Conservation (phyloP, 2,329 filamentous ascomycete genomes). For the Microcera coccophila region DNA sequence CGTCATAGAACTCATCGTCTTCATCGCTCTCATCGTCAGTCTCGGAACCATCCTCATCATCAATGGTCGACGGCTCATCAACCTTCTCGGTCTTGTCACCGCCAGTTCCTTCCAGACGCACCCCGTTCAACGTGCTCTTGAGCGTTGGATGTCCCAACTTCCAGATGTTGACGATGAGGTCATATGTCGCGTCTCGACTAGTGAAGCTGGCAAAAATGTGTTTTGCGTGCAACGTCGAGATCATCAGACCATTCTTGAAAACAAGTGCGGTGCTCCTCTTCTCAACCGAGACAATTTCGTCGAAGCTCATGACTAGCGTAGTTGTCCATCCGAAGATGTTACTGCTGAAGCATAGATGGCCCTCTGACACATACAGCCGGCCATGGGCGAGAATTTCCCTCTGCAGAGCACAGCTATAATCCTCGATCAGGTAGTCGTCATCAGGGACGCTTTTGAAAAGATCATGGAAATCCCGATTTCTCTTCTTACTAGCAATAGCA, state of each 20-base stretch:
- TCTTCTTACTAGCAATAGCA: conserved; percentile 90
- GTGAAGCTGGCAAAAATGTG: conserved; percentile 96
- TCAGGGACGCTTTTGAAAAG: conserved; percentile 96
- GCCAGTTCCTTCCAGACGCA: conserved; percentile 72
- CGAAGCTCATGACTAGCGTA: conserved; percentile 95
- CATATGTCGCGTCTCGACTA: conserved; percentile 91
- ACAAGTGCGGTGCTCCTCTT: conserved; percentile 93
- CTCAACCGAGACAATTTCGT: conserved; percentile 94
- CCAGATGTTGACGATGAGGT: conserved; percentile 97
- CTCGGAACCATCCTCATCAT: conserved; percentile 45
- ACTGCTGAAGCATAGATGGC: conserved; percentile 96
- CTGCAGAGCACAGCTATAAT: conserved; percentile 95
- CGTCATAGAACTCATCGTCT: conserved; percentile 57
- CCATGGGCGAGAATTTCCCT: conserved; percentile 93
- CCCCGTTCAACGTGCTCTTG: conserved; percentile 86
- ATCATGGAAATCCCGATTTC: conserved; percentile 91
- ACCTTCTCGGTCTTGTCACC: conserved; percentile 90
- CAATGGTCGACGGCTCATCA: conserved; percentile 44
- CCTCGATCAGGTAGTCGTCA: conserved; percentile 96
- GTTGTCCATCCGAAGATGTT: conserved; percentile 99
- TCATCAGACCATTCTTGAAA: conserved; percentile 96
- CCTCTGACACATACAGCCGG: conserved; percentile 91
- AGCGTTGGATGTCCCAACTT: conserved; percentile 91
- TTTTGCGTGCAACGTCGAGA: conserved; percentile 90
- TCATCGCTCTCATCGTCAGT: conserved; percentile 58